Base-by-base conservation (phyloP, 1,139 yeast species). In the Debaryomyces subglobosus region DNA sequence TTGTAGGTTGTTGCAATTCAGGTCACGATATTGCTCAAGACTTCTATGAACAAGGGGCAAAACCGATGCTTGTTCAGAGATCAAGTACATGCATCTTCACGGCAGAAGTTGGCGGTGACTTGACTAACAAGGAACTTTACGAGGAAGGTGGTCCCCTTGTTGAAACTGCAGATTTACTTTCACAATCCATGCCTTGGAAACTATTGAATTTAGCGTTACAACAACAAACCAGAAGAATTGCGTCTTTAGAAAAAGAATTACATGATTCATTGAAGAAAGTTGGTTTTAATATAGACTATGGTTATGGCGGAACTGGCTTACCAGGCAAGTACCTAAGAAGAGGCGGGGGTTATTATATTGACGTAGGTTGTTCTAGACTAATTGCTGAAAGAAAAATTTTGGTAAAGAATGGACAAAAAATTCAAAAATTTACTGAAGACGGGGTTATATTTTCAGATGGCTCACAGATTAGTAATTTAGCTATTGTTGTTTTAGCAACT, bases 1-100 rank as follows among this genome's bases (percentile, higher is more conserved):
- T 74, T 27, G 65, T 74, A 44, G 79, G 79, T 37, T 65, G 75
- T 30, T 69, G 78, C 51, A 71, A 69, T 53, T 69, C 77, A 30
- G 76, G 74, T 12, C 78, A 74, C 53, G 79, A 74, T 57, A 71
- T 74, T 38, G 66, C 73, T 37, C 74, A 69, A 43, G 79, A 74
- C 57, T 68, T 73, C 48, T 64, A 64, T 51, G 74, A 72, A 47
- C 71, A 72, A 50, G 79, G 77, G 15, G 68, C 65, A 16, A 61
- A 64, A 9, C 71, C 70, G 4, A 73, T 77, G 3, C 69, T 74
- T 67, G 55, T 72, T 23, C 79, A 74, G 53, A 64, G 79, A 39
- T 69, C 77, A 3, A 63, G 77, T 1, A 73, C 78, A 3, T 72
- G 71, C 58, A 70, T 74, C 39, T 70, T 72, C 51, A 64, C 71